Evolutionary conservation across 2,329 filamentous ascomycete species (phyloP).

Genomic region (Penicillium sp.): DNA sequence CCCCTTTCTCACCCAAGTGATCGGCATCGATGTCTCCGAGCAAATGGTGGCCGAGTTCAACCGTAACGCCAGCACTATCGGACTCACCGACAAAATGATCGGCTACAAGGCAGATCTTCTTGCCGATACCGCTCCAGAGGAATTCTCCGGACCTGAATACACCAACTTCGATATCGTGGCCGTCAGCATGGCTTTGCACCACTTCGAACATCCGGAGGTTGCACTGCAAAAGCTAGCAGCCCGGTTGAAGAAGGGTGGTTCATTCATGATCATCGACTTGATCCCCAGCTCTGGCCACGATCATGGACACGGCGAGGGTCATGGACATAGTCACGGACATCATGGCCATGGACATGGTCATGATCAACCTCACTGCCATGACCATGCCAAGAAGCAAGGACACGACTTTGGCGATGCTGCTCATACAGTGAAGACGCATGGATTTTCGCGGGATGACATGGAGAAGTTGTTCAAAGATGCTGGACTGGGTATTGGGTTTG

Average conservation of each 20-base stretch:
- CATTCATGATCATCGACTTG: constrained; percentile 72
- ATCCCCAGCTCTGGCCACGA: constrained; percentile 56
- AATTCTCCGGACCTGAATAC: constrained; percentile 67
- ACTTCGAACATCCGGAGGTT: constrained; percentile 69
- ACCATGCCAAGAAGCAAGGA: constrained; percentile 11
- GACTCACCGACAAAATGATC: constrained; percentile 60
- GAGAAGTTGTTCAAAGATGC: constrained; percentile 67
- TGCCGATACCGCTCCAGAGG: constrained; percentile 56
- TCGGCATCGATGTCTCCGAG: constrained; percentile 73
- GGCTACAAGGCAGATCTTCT: constrained; percentile 66
- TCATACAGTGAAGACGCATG: constrained; percentile 67
- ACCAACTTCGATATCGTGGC: constrained; percentile 71
- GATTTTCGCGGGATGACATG: constrained; percentile 68
- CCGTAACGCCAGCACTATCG: constrained; percentile 58
- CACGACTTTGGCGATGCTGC: constrained; percentile 43
- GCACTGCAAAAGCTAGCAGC: constrained; percentile 65
- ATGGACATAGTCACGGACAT: constrained; percentile 31
- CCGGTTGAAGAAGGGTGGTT: constrained; percentile 69
- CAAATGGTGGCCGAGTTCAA: constrained; percentile 75
- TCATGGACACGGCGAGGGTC: constrained; percentile 19
- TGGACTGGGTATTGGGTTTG: constrained; percentile 64
- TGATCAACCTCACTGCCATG: constrained; percentile 14
- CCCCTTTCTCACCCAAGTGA: constrained; percentile 66
- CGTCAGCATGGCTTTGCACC: constrained; percentile 69
- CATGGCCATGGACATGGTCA: constrained; percentile 20